These are phyloP conservation scores for Psilocybe cyanescens DNA, from an alignment of 768 basidiomycete genomes.

Conservation along the genomic window DNA sequence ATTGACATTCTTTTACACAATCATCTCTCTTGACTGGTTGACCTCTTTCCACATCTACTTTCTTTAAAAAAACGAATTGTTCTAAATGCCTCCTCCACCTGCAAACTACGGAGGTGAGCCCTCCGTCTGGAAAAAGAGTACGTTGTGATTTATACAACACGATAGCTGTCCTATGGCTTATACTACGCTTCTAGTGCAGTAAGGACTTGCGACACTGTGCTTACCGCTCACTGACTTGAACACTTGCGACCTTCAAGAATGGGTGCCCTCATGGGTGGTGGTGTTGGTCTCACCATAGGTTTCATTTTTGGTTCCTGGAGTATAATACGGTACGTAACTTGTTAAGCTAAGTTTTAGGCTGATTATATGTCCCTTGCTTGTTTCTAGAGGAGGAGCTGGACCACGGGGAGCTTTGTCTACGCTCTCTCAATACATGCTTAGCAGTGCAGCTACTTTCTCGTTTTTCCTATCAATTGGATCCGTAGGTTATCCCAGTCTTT, in stretches of 20 bases:
- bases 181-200: constrained; percentile 4
- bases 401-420: constrained; percentile 90
- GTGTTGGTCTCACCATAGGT: constrained; percentile 95
- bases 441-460: constrained; percentile 95
- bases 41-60: constrained; percentile 1
- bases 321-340: constrained; percentile 74
- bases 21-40: constrained; percentile 1
- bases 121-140: constrained; percentile 80
- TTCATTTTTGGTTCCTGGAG: constrained; percentile 96
- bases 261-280: constrained; percentile 91
- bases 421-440: constrained; percentile 97
- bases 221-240: not conserved
- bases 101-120: constrained; percentile 58
- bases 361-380: constrained; percentile 5
- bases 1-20: constrained; percentile 11
- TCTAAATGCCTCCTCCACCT: constrained; percentile 28
- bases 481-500: constrained; percentile 45
- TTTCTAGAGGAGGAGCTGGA: constrained; percentile 80
- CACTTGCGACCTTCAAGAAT: constrained; percentile 54
- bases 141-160: constrained; percentile 21
- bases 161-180: not conserved
- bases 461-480: constrained; percentile 97
- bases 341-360: not conserved
- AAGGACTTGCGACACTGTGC: not conserved
- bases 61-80: constrained; percentile 4